Base-by-base conservation (phyloP, 805 yeast genomes). In the Brettanomyces sp. region DNA sequence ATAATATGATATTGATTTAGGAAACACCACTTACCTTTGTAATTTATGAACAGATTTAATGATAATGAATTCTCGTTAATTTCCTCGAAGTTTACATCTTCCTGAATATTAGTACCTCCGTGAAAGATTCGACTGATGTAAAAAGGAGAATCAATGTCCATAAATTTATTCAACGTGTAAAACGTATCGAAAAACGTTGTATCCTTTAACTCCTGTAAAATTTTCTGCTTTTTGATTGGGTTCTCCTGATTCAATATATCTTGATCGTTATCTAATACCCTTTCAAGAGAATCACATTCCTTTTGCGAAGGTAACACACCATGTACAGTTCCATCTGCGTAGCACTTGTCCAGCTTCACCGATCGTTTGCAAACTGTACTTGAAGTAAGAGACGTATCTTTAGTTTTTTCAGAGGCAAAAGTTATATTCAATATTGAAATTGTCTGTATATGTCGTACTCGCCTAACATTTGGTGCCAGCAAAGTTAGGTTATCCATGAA, bases 41-140 rank as follows among this genome's bases (percentile, higher is more conserved):
- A 8, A 32, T 49, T 53, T 7, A 52, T 43, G 39, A 52, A 62
- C 4, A 61, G 11, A 49, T 57, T 60, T 28, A 59, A 22, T 0
- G 65, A 55, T 4, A 56, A 45, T 1, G 62, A 56, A 11, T 54
- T 59, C 8, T 45, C 33, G 13, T 49, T 53, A 13, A 56, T 28
- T 4, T 45, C 44, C 4, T 39, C 39, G 14, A 62, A 48, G 35
- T 52, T 52, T 18, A 61, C 18, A 3, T 58, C 61, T 36, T 62
- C 64, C 12, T 39, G 42, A 3, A 62, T 5, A 14, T 62, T 57
- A 22, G 62, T 48, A 9, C 64, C 56, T 5, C 57, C 43, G 3
- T 54, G 43, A 21, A 53, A 54, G 1, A 61, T 51, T 44, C 70
- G 65, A 45, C 73, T 68, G 3, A 70, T 58, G 44, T 64, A 66